A percentile compares a stretch with the other conserved stretches of the same genome.
Evolutionary conservation across 2,329 filamentous ascomycete species (phyloP).

Genomic region (Clarireedia monteithiana): DNA sequence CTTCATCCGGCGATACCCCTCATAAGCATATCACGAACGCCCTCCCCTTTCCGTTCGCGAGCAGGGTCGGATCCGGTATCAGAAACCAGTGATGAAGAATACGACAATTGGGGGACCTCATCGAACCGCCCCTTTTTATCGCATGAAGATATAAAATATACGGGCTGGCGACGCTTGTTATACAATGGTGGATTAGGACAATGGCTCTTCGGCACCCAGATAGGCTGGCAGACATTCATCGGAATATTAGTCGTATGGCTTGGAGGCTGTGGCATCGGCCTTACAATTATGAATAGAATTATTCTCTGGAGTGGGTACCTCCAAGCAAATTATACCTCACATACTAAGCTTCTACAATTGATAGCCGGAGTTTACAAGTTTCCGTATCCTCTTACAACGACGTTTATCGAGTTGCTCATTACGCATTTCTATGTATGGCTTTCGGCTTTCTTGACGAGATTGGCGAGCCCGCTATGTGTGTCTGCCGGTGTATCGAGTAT

Average conservation of each 20-base stretch:
- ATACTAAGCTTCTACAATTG: constrained; percentile 25
- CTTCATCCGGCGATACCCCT: constrained; percentile 32
- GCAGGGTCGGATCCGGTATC: constrained; percentile 32
- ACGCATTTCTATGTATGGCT: constrained; percentile 40
- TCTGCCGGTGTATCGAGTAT: constrained; percentile 33
- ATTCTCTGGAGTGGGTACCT: constrained; percentile 37
- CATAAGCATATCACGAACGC: constrained; percentile 37
- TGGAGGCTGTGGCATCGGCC: constrained; percentile 37
- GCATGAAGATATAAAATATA: constrained; percentile 20
- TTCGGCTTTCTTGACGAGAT: constrained; percentile 40
- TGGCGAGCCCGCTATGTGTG: constrained; percentile 33
- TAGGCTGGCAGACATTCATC: constrained; percentile 41
- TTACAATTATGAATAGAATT: constrained; percentile 43
- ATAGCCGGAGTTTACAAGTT: constrained; percentile 42
- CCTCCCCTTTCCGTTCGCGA: constrained; percentile 37
- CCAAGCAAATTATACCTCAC: constrained; percentile 23
- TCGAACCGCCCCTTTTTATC: constrained; percentile 28
- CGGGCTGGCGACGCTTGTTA: constrained; percentile 29
- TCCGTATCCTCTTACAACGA: constrained; percentile 43
- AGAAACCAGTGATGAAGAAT: constrained; percentile 39
- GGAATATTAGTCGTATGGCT: constrained; percentile 40
- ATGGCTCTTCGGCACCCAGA: constrained; percentile 39
- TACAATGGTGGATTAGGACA: constrained; percentile 38
- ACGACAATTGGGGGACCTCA: constrained; percentile 29
- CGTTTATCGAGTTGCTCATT: constrained; percentile 41